Base-by-base conservation (phyloP, 2,329 filamentous ascomycete genomes). In the Colletotrichum sp. region DNA sequence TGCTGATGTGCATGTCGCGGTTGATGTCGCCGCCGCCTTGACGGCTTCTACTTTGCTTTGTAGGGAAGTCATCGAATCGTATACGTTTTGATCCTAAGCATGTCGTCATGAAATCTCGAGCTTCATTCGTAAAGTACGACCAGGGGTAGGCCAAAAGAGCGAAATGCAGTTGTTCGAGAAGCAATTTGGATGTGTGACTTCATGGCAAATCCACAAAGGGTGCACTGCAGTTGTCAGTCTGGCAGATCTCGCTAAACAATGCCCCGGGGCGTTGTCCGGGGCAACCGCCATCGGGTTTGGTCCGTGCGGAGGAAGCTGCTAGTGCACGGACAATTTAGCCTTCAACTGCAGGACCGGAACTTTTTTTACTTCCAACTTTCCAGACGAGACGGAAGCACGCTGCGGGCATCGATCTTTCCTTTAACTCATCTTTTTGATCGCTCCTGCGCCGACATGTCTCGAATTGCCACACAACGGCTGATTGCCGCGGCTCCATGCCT, bases 1-100 rank as follows among this genome's bases (percentile, higher is more conserved):
- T 4, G 87, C 81, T 26, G 88, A 83, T 59, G 90, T 90, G 83
- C 90, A 92, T 79, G 87, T 91, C 63, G 88, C 83, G 14, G 86
- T 86, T 70, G 88, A 90, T 77, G 88, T 84, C 77, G 92, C 84
- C 57, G 90, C 90, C 76, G 85, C 84, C 80, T 91, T 92, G 80
- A 91, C 87, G 76, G 89, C 86, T 77, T 89, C 87, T 80, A 80
- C 82, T 79, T 87, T 87, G 78, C 81, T 81, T 78, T 86, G 84
- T 81, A 84, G 78, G 76, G 87, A 85, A 84, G 86, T 83, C 87
- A 89, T 89, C 75, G 79, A 78, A 60, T 77, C 43, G 71, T 70
- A 61, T 77, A 71, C 52, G 34, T 71, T 4, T 3, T 76, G 64
- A 66, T 79, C 67, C 66, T 82, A 82, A 82, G 77, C 84, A 84